Base-by-base conservation (phyloP, 116 monocot genomes). In the Papilionanthe hybrid region DNA sequence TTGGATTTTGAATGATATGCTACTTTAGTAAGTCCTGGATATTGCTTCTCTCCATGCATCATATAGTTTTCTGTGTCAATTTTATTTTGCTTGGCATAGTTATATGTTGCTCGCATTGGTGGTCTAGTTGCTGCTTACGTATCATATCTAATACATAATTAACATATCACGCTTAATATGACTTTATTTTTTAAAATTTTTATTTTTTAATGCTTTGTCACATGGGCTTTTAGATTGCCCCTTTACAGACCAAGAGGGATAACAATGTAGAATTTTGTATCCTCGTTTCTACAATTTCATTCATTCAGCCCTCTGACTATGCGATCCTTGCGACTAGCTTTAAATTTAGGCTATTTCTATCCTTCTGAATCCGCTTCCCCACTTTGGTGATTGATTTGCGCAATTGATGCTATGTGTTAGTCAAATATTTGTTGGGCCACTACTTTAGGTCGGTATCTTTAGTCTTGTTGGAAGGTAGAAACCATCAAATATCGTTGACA, bases 391-490 rank as follows among this genome's bases (percentile, higher is more conserved):
- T 58, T 4, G 19, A 58, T 58, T 58, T 19, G n/a, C 4, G n/a
- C 58, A n/a, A 23, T 2, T 58, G 58, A 22, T 22, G 19, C 22
- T n/a, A 8, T 7, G 7, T 3, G 4, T 58, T 58, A 3, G 22
- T 22, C 6, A n/a, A n/a, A 58, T 58, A 6, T 58, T 58, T 58
- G 58, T 58, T n/a, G 3, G 22, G 8, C 48, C 48, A 48, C 48
- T 9, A 48, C 48, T 48, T 48, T 8, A 48, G 48, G 48, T 48
- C 7, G 9, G 7, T 57, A n/a, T n/a, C 17, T 57, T 25, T 22
- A 63, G 63, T 63, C 63, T 63, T 23, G 63, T 63, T 63, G 23
- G 63, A 63, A 23, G 23, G 63, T 63, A 63, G 63, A 63, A 63
- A 63, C 63, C 63, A 60, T 60, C 1, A 22, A 23, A 60, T 5